Evolutionary conservation across 345 rosid genomes (phyloP).

Genomic region (Erucastrum elatum): DNA sequence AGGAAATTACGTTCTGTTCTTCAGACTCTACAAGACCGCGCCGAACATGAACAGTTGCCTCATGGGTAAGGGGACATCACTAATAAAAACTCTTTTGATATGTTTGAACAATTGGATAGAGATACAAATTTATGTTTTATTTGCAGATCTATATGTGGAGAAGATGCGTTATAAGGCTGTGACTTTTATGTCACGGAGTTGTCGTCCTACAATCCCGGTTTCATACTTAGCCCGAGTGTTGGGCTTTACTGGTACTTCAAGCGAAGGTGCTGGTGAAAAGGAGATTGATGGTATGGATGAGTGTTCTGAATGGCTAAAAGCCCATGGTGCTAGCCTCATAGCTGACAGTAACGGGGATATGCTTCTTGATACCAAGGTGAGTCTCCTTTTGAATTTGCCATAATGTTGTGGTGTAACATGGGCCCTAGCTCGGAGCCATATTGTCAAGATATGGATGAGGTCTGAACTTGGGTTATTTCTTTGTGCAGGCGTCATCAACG

Average conservation of each 20-base stretch:
- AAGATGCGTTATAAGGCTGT: conserved; percentile 96
- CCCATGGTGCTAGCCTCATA: conserved; percentile 75
- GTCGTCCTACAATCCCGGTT: conserved; percentile 88
- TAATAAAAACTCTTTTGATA: conserved; percentile 11
- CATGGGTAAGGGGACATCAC: conserved; percentile 68
- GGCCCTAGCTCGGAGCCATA: not conserved
- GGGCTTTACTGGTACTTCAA: conserved; percentile 54
- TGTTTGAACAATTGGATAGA: conserved; percentile 9
- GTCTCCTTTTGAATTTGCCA: not conserved
- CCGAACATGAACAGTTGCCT: conserved; percentile 88
- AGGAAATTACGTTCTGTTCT: conserved; percentile 86
- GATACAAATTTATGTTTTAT: not conserved
- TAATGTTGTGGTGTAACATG: not conserved
- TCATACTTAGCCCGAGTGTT: conserved; percentile 69
- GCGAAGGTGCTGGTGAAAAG: conserved; percentile 58
- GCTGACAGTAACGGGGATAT: conserved; percentile 65
- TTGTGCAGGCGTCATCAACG: conserved; percentile 73
- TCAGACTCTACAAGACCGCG: conserved; percentile 78
- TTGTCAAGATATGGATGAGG: conserved; percentile 1
- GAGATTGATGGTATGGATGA: conserved; percentile 62
- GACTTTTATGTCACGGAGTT: conserved; percentile 76
- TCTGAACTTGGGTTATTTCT: conserved; percentile 14
- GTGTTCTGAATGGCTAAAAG: conserved; percentile 85
- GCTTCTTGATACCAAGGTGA: conserved; percentile 86
- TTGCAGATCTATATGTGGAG: conserved; percentile 84